Conservation (phyloP, 116 monocot genomes). For the Phalaenopsis hybrid region DNA sequence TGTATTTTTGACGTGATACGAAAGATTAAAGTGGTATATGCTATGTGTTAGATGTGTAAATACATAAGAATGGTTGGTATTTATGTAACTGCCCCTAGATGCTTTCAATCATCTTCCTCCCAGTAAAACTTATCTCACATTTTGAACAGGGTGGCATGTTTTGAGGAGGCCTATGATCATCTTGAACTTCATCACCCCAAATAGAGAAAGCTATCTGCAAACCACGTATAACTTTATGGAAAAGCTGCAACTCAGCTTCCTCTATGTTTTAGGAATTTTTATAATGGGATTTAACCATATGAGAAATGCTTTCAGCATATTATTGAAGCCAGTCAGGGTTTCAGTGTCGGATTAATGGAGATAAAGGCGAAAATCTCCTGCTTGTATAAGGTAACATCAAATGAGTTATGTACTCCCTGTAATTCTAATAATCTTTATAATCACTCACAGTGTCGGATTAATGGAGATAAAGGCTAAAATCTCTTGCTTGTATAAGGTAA, state of each 20-base stretch:
- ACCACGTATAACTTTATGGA: constrained; percentile 39
- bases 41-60: too few species aligned
- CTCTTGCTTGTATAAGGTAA: too few species aligned
- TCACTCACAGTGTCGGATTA: constrained; percentile 10
- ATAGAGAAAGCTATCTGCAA: constrained; percentile 26
- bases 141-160: constrained; percentile 27
- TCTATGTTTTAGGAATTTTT: constrained; percentile 70
- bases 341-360: constrained; percentile 12
- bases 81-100: not conserved
- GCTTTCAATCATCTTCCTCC: not conserved
- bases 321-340: constrained; percentile 58
- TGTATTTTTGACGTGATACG: too few species aligned
- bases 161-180: constrained; percentile 14
- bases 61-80: too few species aligned
- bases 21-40: too few species aligned
- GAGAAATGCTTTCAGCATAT: constrained; percentile 26
- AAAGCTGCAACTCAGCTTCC: constrained; percentile 64
- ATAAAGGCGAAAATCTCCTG: not conserved
- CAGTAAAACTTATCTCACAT: not conserved
- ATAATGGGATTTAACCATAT: constrained; percentile 59
- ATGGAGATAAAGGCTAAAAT: not conserved
- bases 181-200: constrained; percentile 12
- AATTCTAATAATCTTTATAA: too few species aligned
- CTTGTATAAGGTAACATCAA: not conserved
- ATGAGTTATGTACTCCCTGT: too few species aligned